Percentiles rank a stretch among this genome's conserved stretches.
Evolutionary conservation across 768 basidiomycete species (phyloP).

Genomic region (Panaeolus cyanescens): DNA sequence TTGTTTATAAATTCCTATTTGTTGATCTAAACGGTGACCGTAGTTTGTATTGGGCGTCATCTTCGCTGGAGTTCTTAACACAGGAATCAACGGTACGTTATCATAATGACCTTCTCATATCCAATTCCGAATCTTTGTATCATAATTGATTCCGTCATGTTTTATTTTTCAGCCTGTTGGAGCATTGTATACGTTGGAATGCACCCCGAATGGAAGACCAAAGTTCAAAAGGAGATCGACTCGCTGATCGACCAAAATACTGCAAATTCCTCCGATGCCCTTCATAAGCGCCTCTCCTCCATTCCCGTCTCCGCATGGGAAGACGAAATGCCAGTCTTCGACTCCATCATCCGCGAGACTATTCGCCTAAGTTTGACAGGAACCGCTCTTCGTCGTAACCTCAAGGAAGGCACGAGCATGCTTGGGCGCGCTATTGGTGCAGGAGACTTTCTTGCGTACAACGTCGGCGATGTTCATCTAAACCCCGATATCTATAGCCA

Average conservation of each 20-base stretch:
- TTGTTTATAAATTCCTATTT: not conserved
- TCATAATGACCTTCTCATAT: not conserved
- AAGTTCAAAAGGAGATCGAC: slow-evolving; percentile 29
- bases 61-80: slow-evolving; percentile 37
- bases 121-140: not conserved
- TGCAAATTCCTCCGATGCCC: slow-evolving; percentile 25
- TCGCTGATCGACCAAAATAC: slow-evolving; percentile 30
- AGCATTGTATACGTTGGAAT: slow-evolving; percentile 32
- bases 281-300: slow-evolving; percentile 33
- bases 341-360: slow-evolving; percentile 40
- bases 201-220: slow-evolving; percentile 35
- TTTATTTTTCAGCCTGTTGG: slow-evolving; percentile 45
- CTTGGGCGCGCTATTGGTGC: slow-evolving; percentile 25
- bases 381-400: slow-evolving; percentile 36
- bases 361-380: slow-evolving; percentile 30
- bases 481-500: slow-evolving; percentile 36
- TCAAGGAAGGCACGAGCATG: slow-evolving; percentile 28
- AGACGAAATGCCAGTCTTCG: slow-evolving; percentile 37
- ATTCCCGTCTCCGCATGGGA: slow-evolving; percentile 42
- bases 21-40: not conserved
- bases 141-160: not conserved
- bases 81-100: slow-evolving; percentile 32
- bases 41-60: slow-evolving; percentile 34
- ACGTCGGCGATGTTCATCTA: slow-evolving; percentile 32
- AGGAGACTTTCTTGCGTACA: slow-evolving; percentile 38